Percentiles rank a stretch among this genome's conserved stretches.
Evolutionary conservation across 2,329 filamentous ascomycete species (phyloP).

Genomic region (Aschersonia sp.): DNA sequence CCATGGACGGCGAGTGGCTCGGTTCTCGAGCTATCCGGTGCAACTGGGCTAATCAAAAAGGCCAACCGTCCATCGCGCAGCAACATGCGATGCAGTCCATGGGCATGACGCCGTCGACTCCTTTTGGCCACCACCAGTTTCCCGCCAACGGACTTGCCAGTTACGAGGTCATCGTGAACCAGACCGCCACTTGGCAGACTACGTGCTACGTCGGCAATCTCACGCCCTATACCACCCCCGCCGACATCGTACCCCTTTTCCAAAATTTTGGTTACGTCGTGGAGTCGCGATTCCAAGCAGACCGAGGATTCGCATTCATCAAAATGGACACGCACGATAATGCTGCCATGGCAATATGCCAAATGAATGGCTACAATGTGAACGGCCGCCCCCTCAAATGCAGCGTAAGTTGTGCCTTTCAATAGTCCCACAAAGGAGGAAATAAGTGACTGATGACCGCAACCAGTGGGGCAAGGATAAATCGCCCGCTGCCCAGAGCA

Average conservation of each 20-base stretch:
- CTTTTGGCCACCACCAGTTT: constrained; percentile 95
- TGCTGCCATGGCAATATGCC: constrained; percentile 95
- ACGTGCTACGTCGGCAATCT: constrained; percentile 97
- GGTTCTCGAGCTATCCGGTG: constrained; percentile 95
- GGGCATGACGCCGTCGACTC: constrained; percentile 95
- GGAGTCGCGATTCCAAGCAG: constrained; percentile 94
- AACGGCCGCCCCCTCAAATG: constrained; percentile 95
- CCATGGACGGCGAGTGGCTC: constrained; percentile 99
- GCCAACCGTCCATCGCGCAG: constrained; percentile 96
- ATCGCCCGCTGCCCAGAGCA: constrained; percentile 50
- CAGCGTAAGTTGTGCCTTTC: constrained; percentile 56
- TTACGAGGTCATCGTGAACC: constrained; percentile 90
- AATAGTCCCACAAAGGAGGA: background rate
- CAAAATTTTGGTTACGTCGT: constrained; percentile 97
- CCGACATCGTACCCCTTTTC: constrained; percentile 93
- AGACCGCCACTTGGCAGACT: constrained; percentile 96
- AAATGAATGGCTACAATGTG: constrained; percentile 94
- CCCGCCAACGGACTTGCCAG: constrained; percentile 92
- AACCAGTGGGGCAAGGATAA: constrained; percentile 96
- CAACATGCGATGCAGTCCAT: constrained; percentile 94
- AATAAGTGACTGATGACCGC: constrained; percentile 1
- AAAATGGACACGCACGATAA: constrained; percentile 99
- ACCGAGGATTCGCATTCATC: constrained; percentile 95
- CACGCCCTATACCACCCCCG: constrained; percentile 93
- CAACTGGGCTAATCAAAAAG: constrained; percentile 99